Percentiles rank a stretch among this genome's conserved stretches.
Evolutionary conservation across 768 basidiomycete species (phyloP).

Genomic region (Boletus bicolor): DNA sequence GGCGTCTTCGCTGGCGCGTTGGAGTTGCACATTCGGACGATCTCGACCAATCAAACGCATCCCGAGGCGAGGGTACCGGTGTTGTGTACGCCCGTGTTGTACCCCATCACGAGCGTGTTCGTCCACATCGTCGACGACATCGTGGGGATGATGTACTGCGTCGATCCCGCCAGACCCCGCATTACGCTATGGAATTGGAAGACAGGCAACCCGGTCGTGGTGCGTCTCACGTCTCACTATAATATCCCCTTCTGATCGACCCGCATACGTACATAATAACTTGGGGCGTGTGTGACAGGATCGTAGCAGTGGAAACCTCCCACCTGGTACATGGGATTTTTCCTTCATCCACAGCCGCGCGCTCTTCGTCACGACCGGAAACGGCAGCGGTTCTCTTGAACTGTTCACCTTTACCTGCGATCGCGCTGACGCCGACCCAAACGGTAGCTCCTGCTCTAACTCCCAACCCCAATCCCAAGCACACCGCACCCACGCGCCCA

Average conservation of each 20-base stretch:
- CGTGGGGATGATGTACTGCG: conserved; percentile 45
- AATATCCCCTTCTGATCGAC: neutral
- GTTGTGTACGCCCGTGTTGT: conserved; percentile 25
- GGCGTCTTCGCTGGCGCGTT: conserved; percentile 15
- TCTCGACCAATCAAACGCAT: conserved; percentile 35
- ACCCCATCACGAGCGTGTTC: conserved; percentile 31
- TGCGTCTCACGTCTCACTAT: conserved; percentile 24
- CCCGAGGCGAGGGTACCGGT: conserved; percentile 36
- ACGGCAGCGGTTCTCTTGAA: conserved; percentile 37
- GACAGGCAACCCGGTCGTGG: conserved; percentile 33
- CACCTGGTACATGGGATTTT: conserved; percentile 39
- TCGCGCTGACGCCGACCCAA: neutral
- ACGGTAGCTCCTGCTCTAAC: neutral
- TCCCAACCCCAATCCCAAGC: neutral
- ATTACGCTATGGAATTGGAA: conserved; percentile 52
- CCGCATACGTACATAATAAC: neutral
- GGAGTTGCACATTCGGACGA: conserved; percentile 43
- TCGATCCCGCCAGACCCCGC: conserved; percentile 22
- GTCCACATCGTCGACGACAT: conserved; percentile 56
- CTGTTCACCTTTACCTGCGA: conserved; percentile 40
- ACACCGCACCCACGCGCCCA: neutral
- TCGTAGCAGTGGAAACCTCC: conserved; percentile 21
- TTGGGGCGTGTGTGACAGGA: conserved; percentile 25
- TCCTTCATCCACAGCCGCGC: conserved; percentile 44
- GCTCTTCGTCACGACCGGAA: conserved; percentile 39